phyloP scores from a whole-genome alignment of 495 filamentous ascomycete genomes.

The Penicillium chermesinum region DNA sequence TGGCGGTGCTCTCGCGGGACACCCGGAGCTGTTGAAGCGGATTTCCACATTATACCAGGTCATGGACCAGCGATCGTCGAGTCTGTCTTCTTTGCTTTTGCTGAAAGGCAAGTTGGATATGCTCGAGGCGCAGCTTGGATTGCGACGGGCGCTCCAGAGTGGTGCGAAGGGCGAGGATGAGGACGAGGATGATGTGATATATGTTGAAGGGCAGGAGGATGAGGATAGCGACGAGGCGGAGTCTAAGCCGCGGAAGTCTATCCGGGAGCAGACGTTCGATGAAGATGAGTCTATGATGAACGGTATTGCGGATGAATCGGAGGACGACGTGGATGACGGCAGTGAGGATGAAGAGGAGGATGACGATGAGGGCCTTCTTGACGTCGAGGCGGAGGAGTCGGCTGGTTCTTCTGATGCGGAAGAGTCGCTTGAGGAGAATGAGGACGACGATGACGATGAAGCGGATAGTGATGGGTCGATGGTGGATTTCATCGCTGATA shows the following conservation, averaged over 20 bases:
- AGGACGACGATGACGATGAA: constrained; percentile 39
- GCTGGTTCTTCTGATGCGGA: constrained; percentile 45
- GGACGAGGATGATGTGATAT: constrained; percentile 74
- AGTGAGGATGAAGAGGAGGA: constrained; percentile 40
- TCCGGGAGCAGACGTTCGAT: constrained; percentile 36
- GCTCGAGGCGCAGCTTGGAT: constrained; percentile 77
- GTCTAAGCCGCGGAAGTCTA: constrained; percentile 35
- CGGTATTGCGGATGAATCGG: constrained; percentile 33
- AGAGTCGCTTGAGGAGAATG: constrained; percentile 41
- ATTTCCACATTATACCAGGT: constrained; percentile 74
- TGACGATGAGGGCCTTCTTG: constrained; percentile 33
- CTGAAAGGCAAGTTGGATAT: constrained; percentile 92
- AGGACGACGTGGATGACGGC: constrained; percentile 37
- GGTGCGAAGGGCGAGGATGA: constrained; percentile 51
- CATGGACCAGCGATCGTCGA: constrained; percentile 76
- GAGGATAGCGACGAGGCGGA: constrained; percentile 40
- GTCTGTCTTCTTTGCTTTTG: constrained; percentile 74
- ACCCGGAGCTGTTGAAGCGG: constrained; percentile 70
- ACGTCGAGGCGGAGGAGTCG: constrained; percentile 44
- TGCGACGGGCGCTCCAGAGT: constrained; percentile 58
- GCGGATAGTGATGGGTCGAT: constrained; percentile 42
- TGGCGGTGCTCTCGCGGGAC: constrained; percentile 81
- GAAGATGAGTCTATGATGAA: constrained; percentile 47
- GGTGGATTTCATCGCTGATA: constrained; percentile 44
- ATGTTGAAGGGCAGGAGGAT: constrained; percentile 73